Percentiles rank a stretch among this genome's conserved stretches.
Conservation (phyloP, 1,284 basidiomycete genomes). For the Moniliophthora roreri region DNA sequence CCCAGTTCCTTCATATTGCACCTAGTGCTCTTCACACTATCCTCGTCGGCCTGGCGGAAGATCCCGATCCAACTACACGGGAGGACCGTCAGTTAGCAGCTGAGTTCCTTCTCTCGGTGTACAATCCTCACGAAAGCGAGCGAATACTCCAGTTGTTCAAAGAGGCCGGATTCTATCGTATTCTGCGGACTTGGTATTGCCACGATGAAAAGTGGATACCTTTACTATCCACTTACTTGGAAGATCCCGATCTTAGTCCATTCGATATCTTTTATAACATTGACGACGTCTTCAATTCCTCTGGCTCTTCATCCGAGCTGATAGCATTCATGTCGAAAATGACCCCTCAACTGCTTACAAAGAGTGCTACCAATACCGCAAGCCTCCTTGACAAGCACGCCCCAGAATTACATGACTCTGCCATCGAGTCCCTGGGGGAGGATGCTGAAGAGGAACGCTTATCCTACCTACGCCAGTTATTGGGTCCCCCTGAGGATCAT, state of each 20-base stretch:
- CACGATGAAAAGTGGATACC: slow-evolving; percentile 77
- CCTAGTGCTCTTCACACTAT: slow-evolving; percentile 73
- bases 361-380: slow-evolving; percentile 69
- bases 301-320: slow-evolving; percentile 53
- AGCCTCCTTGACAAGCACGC: slow-evolving; percentile 71
- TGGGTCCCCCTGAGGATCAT: slow-evolving; percentile 59
- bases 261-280: slow-evolving; percentile 65
- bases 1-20: slow-evolving; percentile 80
- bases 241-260: slow-evolving; percentile 69
- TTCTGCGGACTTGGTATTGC: slow-evolving; percentile 80
- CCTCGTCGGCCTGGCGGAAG: slow-evolving; percentile 75
- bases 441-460: slow-evolving; percentile 59
- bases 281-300: slow-evolving; percentile 58
- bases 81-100: slow-evolving; percentile 95
- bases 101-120: slow-evolving; percentile 93
- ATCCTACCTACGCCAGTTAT: slow-evolving; percentile 76
- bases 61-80: slow-evolving; percentile 71
- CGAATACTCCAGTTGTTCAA: slow-evolving; percentile 73
- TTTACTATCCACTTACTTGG: slow-evolving; percentile 72
- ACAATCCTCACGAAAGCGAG: slow-evolving; percentile 80
- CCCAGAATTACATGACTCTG: slow-evolving; percentile 62
- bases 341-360: slow-evolving; percentile 63
- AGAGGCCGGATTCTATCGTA: slow-evolving; percentile 86
- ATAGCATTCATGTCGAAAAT: slow-evolving; percentile 49
- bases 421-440: slow-evolving; percentile 46